These are phyloP conservation scores for Mucuna pruriens DNA, from an alignment of 306 rosid genomes.

Conservation along the genomic window DNA sequence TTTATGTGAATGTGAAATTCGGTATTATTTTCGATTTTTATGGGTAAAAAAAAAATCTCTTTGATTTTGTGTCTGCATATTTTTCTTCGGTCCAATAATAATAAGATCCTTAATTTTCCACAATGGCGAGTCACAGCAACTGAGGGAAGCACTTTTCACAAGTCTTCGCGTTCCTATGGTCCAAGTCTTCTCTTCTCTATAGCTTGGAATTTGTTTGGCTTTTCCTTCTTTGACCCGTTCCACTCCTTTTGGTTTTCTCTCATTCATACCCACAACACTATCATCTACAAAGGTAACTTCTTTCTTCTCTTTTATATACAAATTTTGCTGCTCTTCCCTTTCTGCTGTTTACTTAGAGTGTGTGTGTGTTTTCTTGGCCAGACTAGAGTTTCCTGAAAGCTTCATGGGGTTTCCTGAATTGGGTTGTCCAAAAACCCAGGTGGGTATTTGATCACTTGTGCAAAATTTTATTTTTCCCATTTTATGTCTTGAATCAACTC, in stretches of 20 bases:
- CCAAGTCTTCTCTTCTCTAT: slow-evolving; percentile 41
- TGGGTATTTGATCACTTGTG: slow-evolving; percentile 31
- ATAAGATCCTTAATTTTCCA: neutral
- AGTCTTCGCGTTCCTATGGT: slow-evolving; percentile 33
- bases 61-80: neutral
- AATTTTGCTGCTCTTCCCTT: neutral
- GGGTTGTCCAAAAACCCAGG: slow-evolving; percentile 20
- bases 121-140: slow-evolving; percentile 5
- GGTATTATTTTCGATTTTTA: too few relatives aligned
- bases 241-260: neutral
- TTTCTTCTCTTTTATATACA: neutral
- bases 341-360: neutral
- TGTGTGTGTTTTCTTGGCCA: neutral
- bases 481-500: neutral
- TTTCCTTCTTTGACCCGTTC: slow-evolving; percentile 52
- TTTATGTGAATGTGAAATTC: too few relatives aligned
- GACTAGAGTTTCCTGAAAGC: slow-evolving; percentile 1
- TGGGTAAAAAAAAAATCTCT: too few relatives aligned
- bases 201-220: slow-evolving; percentile 39
- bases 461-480: neutral
- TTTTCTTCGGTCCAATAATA: neutral
- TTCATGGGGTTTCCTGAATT: slow-evolving; percentile 18
- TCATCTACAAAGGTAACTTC: slow-evolving; percentile 14
- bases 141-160: slow-evolving; percentile 22
- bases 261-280: slow-evolving; percentile 10